These are phyloP conservation scores for Hymenoscyphus albidus DNA, from an alignment of 2,329 filamentous ascomycete species.

Conservation along the genomic window DNA sequence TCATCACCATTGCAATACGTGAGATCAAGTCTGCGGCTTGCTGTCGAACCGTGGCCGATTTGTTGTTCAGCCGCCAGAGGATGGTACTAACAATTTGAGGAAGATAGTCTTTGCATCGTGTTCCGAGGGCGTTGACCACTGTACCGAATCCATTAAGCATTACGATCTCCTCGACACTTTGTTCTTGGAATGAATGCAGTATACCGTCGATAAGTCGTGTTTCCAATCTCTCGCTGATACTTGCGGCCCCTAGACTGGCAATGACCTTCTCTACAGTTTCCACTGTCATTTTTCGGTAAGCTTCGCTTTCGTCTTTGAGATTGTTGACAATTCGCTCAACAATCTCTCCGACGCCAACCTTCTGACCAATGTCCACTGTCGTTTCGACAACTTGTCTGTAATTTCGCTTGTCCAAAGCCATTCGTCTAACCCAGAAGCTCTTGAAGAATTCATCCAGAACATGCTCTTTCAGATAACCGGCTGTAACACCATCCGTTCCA, in stretches of 20 bases:
- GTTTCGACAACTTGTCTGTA: slow-evolving; percentile 98
- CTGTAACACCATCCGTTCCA: slow-evolving; percentile 89
- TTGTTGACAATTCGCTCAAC: slow-evolving; percentile 90
- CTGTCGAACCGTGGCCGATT: slow-evolving; percentile 92
- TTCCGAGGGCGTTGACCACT: slow-evolving; percentile 90
- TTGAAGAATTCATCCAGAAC: slow-evolving; percentile 97
- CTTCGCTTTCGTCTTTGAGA: slow-evolving; percentile 95
- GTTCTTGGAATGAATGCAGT: slow-evolving; percentile 93
- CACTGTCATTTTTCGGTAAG: slow-evolving; percentile 98
- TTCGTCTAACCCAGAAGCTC: slow-evolving; percentile 94
- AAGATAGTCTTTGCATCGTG: slow-evolving; percentile 91
- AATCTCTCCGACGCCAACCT: slow-evolving; percentile 96
- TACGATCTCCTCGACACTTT: slow-evolving; percentile 91
- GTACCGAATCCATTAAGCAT: slow-evolving; percentile 98
- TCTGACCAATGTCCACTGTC: slow-evolving; percentile 93
- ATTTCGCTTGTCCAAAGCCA: slow-evolving; percentile 96
- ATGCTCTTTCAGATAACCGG: slow-evolving; percentile 90
- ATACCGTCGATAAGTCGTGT: slow-evolving; percentile 94
- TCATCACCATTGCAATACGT: slow-evolving; percentile 97
- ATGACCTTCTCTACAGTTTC: slow-evolving; percentile 97
- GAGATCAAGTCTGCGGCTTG: slow-evolving; percentile 96
- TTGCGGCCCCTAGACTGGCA: slow-evolving; percentile 85
- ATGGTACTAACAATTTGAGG: slow-evolving; percentile 97
- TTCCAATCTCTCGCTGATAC: slow-evolving; percentile 88
- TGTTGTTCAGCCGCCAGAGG: slow-evolving; percentile 95